Base-by-base conservation (phyloP, 2,329 filamentous ascomycete genomes). In the Alternaria angustiovoidea region DNA sequence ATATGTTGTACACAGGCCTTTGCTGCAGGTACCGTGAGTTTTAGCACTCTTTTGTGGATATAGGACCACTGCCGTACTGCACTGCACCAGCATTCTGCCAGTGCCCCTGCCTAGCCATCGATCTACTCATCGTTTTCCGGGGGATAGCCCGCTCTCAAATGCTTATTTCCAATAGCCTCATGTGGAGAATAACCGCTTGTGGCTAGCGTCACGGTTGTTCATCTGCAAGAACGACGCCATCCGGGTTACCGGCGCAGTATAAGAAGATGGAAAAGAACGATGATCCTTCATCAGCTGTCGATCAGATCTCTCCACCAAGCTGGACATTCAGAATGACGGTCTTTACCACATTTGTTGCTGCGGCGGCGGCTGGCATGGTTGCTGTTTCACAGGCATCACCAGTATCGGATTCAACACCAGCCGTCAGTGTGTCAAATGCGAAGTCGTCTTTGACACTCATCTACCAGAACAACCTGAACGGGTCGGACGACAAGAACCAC, bases 381-480 rank as follows among this genome's bases (percentile, higher is more conserved):
- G 54, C 65, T n/a, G 41, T 71, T 9, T 59, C 68, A 28, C 52
- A 59, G 20, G 65, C 65, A 30, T 67, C 64, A 18, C 70, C 72
- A 11, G 51, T 71, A 32, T 42, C 34, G 6, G 67, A 68, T 32
- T 32, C 59, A 36, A 65, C 62, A 58, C 63, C 57, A 47, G 36
- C 61, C 1, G 51, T 62, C 3, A 38, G 48, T 41, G 61, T 64
- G 2, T 69, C 72, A 2, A 77, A 76, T 38, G 69, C 69, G 3
- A 66, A 78, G 24, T 82, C 79, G 1, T 85, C 83, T 1, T 67
- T 86, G 54, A 84, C 83, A 0, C 74, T 86, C 7, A 68, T 86
- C 8, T 86, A 83, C 60, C 84, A 86, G 66, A 86, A 86, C 72
- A 86, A 86, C 41, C 75, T 86, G 24, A 87, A 87, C 66, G 78